Evolutionary conservation across 352 stramenopile species (phyloP).

Genomic region (Phytophthora quininea): DNA sequence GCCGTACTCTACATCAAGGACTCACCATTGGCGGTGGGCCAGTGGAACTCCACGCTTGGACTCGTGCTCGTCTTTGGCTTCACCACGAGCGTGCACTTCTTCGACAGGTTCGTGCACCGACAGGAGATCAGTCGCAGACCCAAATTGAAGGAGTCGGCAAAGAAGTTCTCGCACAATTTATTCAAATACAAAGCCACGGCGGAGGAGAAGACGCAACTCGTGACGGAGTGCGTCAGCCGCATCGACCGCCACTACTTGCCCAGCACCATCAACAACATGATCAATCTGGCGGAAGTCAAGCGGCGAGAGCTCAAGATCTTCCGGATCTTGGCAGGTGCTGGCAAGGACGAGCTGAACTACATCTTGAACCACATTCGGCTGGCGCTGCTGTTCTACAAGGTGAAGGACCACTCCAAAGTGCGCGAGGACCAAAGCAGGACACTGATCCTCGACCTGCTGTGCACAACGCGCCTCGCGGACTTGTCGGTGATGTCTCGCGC

Average conservation of each 20-base stretch:
- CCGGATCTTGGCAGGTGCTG: conserved; percentile 93
- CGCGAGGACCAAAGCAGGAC: conserved; percentile 89
- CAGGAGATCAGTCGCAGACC: conserved; percentile 73
- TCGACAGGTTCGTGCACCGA: conserved; percentile 83
- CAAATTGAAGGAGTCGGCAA: conserved; percentile 53
- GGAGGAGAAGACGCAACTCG: conserved; percentile 77
- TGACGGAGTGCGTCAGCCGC: conserved; percentile 70
- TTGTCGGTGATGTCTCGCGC: conserved; percentile 93
- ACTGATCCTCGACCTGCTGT: conserved; percentile 95
- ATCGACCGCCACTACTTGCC: conserved; percentile 88
- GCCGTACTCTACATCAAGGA: conserved; percentile 95
- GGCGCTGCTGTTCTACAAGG: conserved; percentile 98
- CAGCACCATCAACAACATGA: conserved; percentile 90
- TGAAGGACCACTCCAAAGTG: conserved; percentile 91
- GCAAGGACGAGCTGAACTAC: conserved; percentile 97
- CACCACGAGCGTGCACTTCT: conserved; percentile 80
- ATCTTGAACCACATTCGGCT: conserved; percentile 95
- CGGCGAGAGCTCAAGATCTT: conserved; percentile 95
- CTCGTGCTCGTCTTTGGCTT: conserved; percentile 82
- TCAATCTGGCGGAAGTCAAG: conserved; percentile 83
- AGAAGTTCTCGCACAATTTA: conserved; percentile 67
- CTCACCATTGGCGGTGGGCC: conserved; percentile 87
- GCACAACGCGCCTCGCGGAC: conserved; percentile 91
- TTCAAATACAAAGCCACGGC: conserved; percentile 85
- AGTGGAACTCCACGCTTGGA: conserved; percentile 73